Conservation (phyloP, 805 yeast genomes). For the Teunomyces lycoperdinae region DNA sequence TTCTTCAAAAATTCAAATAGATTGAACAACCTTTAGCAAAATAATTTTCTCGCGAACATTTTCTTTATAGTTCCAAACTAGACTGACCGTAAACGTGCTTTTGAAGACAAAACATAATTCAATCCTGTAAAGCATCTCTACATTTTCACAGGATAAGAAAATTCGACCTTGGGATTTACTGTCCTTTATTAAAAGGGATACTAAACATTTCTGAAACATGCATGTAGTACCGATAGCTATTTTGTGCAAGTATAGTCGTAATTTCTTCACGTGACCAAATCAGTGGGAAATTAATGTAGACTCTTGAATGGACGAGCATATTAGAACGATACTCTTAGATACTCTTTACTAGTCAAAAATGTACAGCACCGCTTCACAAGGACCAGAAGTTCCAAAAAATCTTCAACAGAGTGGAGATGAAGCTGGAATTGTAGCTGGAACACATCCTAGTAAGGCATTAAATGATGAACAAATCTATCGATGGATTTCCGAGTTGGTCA, state of each 20-base stretch:
- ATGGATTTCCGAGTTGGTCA: constrained; percentile 86
- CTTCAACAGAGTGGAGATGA: neutral
- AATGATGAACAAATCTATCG: constrained; percentile 78
- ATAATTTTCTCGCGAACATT: too few relatives aligned
- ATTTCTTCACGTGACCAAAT: neutral
- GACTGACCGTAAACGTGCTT: too few relatives aligned
- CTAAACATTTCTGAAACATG: too few relatives aligned
- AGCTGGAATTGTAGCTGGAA: neutral
- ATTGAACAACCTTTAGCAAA: too few relatives aligned
- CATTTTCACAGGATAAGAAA: too few relatives aligned
- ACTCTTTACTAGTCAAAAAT: neutral
- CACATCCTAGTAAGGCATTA: constrained; percentile 23
- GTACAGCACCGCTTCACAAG: constrained; percentile 4
- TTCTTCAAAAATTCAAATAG: neutral
- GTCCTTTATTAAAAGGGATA: too few relatives aligned
- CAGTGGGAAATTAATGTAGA: too few relatives aligned
- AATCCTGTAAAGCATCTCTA: too few relatives aligned
- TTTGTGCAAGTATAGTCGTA: neutral
- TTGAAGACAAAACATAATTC: too few relatives aligned
- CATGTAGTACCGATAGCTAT: too few relatives aligned
- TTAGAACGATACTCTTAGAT: neutral
- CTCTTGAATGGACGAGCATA: neutral
- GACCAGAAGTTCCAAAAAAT: constrained; percentile 1
- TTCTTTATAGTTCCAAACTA: too few relatives aligned
- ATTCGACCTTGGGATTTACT: too few relatives aligned